A percentile compares a stretch with the other conserved stretches of the same genome.
These are phyloP conservation scores for Microbotryomycetes sp. DNA, from an alignment of 1,284 basidiomycete genomes.

Conservation along the genomic window DNA sequence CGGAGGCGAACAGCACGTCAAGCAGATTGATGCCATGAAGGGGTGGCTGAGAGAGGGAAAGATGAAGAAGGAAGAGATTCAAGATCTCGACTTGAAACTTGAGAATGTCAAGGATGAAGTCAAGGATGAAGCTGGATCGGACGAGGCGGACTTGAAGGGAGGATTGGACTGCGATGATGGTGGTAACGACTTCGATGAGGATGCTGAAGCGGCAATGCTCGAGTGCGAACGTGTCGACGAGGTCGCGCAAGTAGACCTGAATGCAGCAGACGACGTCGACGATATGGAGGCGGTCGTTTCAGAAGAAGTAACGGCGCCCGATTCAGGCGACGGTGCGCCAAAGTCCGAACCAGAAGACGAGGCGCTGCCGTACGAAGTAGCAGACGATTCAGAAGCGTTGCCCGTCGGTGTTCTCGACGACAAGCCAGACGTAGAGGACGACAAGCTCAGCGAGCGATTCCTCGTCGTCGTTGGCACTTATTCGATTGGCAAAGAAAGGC, in stretches of 20 bases:
- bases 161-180: constrained; percentile 39
- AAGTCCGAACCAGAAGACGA: neutral
- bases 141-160: constrained; percentile 42
- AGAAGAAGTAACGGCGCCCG: neutral
- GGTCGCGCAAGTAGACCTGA: neutral
- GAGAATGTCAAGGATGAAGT: constrained; percentile 33
- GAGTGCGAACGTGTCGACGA: constrained; percentile 1
- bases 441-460: constrained; percentile 38
- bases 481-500: constrained; percentile 94
- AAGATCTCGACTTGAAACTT: constrained; percentile 17
- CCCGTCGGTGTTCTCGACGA: too few relatives aligned
- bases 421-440: constrained; percentile 28
- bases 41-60: constrained; percentile 41
- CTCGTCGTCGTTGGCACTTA: constrained; percentile 93
- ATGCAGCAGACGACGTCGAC: neutral
- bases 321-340: neutral
- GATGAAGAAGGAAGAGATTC: constrained; percentile 35
- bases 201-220: constrained; percentile 14
- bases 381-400: neutral
- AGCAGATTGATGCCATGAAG: constrained; percentile 31
- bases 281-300: neutral
- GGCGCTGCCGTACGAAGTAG: neutral
- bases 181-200: constrained; percentile 27
- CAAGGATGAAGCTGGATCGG: constrained; percentile 35
- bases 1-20: constrained; percentile 24